Evolutionary conservation across 2,329 filamentous ascomycete species (phyloP).

Genomic region (Microcera coccophila): DNA sequence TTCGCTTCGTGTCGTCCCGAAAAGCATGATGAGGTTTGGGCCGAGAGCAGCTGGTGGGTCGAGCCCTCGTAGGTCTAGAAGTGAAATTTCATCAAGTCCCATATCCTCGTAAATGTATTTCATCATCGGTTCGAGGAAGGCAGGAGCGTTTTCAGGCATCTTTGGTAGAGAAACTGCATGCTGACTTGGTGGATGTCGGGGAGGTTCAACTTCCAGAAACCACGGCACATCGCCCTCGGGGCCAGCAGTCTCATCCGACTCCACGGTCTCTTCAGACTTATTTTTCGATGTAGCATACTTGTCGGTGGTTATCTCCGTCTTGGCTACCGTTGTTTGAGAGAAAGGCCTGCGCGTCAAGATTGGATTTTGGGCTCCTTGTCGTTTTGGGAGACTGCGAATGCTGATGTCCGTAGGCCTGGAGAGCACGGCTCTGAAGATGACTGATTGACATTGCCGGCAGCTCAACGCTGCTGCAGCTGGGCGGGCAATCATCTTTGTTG

Average conservation of each 20-base stretch:
- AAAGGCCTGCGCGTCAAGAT: slow-evolving; percentile 21
- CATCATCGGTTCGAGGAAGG: slow-evolving; percentile 67
- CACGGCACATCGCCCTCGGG: slow-evolving; percentile 55
- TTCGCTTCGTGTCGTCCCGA: slow-evolving; percentile 86
- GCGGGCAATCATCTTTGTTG: slow-evolving; percentile 28
- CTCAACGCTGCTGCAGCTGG: slow-evolving; percentile 27
- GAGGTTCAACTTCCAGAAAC: slow-evolving; percentile 76
- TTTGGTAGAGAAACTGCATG: slow-evolving; percentile 47
- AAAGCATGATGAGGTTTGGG: slow-evolving; percentile 84
- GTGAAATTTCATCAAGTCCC: slow-evolving; percentile 73
- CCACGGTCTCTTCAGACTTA: slow-evolving; percentile 13
- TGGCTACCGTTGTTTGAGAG: slow-evolving; percentile 15
- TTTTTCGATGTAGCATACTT: slow-evolving; percentile 1
- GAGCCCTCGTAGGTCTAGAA: slow-evolving; percentile 79
- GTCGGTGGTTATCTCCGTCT: slow-evolving; percentile 14
- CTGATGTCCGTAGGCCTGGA: slow-evolving; percentile 17
- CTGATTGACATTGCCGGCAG: slow-evolving; percentile 31
- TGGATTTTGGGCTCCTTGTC: slow-evolving; percentile 14
- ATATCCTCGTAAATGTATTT: slow-evolving; percentile 78
- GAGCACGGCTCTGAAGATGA: slow-evolving; percentile 29
- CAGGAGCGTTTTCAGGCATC: slow-evolving; percentile 65
- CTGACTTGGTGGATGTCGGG: slow-evolving; percentile 48
- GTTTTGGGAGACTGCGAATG: slow-evolving; percentile 23
- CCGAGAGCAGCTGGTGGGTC: slow-evolving; percentile 86
- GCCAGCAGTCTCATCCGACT: slow-evolving; percentile 32